Conservation (phyloP, 169 alveolate genomes). For the Plasmodium chabaudi region DNA sequence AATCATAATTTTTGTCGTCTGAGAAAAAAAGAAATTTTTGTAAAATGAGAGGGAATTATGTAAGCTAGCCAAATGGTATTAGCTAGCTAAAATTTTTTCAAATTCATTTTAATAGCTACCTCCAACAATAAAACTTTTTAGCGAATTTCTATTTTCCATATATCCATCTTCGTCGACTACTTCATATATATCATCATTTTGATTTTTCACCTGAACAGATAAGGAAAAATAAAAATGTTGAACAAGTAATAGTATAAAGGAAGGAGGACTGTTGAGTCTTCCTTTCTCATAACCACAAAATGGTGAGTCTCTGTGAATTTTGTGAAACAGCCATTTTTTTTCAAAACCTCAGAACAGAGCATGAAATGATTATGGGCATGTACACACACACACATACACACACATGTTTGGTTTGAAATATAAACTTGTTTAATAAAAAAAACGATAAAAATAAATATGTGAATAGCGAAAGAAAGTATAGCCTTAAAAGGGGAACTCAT, state of each 20-base stretch:
- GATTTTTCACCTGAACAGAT: slow-evolving; percentile 31
- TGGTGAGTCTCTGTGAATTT: not conserved
- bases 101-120: slow-evolving; percentile 7
- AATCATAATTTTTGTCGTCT: slow-evolving; percentile 69
- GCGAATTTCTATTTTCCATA: slow-evolving; percentile 49
- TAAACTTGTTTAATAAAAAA: no score
- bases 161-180: slow-evolving; percentile 76
- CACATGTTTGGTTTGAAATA: not conserved
- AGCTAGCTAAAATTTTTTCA: not conserved
- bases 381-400: not conserved
- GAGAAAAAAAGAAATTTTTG: not conserved
- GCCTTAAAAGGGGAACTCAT: no score
- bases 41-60: not conserved
- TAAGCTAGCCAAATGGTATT: no score
- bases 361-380: not conserved
- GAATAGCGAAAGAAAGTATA: no score
- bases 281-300: not conserved
- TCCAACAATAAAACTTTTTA: slow-evolving; percentile 64
- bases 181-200: slow-evolving; percentile 66
- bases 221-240: not conserved
- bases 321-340: no score
- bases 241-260: no score
- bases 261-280: not conserved
- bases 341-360: not conserved
- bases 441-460: no score